A percentile compares a stretch with the other conserved stretches of the same genome.
phyloP scores from a whole-genome alignment of 495 filamentous ascomycete species.

The Parathielavia hyrcaniae region DNA sequence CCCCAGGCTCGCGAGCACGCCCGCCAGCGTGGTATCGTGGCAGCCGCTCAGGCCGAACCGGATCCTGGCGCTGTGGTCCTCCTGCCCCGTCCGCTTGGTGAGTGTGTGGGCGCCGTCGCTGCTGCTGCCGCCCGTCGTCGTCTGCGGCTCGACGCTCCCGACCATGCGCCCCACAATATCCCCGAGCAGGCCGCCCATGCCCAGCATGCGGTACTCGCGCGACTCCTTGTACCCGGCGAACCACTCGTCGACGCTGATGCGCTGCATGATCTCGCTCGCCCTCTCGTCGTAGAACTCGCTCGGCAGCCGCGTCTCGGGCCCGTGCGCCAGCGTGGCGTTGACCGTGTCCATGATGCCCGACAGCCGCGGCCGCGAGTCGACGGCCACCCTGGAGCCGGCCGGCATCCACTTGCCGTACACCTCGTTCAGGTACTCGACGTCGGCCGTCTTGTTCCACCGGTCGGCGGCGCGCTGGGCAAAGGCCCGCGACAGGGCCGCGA shows the following conservation, averaged over 20 bases:
- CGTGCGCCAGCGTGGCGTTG: slow-evolving; percentile 83
- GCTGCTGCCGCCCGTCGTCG: slow-evolving; percentile 13
- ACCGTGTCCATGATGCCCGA: slow-evolving; percentile 91
- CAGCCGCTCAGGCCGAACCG: slow-evolving; percentile 69
- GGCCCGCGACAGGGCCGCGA: slow-evolving; percentile 67
- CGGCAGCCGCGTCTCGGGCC: slow-evolving; percentile 68
- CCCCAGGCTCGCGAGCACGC: slow-evolving; percentile 68
- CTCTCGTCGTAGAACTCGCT: slow-evolving; percentile 80
- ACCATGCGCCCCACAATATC: slow-evolving; percentile 85
- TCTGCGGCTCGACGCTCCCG: slow-evolving; percentile 50
- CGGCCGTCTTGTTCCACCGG: slow-evolving; percentile 71
- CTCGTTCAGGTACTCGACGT: slow-evolving; percentile 79
- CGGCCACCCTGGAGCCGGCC: slow-evolving; percentile 58
- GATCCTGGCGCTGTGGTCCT: slow-evolving; percentile 46
- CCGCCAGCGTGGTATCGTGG: slow-evolving; percentile 91
- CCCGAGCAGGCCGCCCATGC: slow-evolving; percentile 76
- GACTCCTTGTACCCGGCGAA: slow-evolving; percentile 80
- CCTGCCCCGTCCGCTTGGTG: slow-evolving; percentile 45
- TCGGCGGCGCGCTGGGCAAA: slow-evolving; percentile 78
- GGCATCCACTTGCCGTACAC: slow-evolving; percentile 81
- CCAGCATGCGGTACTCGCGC: slow-evolving; percentile 74
- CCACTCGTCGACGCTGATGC: slow-evolving; percentile 87
- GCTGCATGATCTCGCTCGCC: slow-evolving; percentile 62
- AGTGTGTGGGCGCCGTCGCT: slow-evolving; percentile 36
- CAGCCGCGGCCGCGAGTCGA: slow-evolving; percentile 77